Evolutionary conservation across 495 filamentous ascomycete species (phyloP).

Genomic region (Xylaria castorea): DNA sequence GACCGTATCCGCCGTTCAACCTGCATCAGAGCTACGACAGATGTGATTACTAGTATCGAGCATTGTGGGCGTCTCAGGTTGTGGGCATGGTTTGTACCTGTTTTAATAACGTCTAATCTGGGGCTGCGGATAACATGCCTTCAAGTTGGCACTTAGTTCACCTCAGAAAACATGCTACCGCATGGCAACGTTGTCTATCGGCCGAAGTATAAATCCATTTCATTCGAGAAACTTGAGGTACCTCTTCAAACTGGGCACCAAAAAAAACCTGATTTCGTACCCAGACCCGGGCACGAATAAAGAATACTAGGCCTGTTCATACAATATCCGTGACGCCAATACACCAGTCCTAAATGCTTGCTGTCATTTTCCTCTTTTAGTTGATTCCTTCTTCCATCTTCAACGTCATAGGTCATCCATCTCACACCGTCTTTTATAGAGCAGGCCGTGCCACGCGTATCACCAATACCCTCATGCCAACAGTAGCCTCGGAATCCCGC

Average conservation of each 20-base stretch:
- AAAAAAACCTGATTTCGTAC: constrained; percentile 20
- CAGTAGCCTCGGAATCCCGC: constrained; percentile 10
- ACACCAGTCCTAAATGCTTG: constrained; percentile 29
- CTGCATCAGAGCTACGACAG: neutral
- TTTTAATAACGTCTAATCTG: neutral
- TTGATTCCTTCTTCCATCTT: constrained; percentile 2
- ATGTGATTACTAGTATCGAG: neutral
- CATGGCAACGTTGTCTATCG: neutral
- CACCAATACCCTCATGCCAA: constrained; percentile 8
- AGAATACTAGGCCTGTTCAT: constrained; percentile 28
- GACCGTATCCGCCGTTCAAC: neutral
- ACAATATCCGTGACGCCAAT: constrained; percentile 32
- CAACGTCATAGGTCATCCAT: neutral
- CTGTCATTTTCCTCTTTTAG: constrained; percentile 15
- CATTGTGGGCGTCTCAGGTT: neutral
- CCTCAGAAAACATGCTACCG: neutral
- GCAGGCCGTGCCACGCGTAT: neutral
- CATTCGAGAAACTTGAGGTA: constrained; percentile 22
- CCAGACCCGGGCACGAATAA: constrained; percentile 21
- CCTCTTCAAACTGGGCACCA: constrained; percentile 19
- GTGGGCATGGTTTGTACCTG: neutral
- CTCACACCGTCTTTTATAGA: neutral
- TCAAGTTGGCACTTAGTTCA: neutral
- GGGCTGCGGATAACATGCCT: neutral
- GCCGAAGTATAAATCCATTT: constrained; percentile 9